Evolutionary conservation across 2,329 filamentous ascomycete species (phyloP).

Genomic region (Penicillium sp.): DNA sequence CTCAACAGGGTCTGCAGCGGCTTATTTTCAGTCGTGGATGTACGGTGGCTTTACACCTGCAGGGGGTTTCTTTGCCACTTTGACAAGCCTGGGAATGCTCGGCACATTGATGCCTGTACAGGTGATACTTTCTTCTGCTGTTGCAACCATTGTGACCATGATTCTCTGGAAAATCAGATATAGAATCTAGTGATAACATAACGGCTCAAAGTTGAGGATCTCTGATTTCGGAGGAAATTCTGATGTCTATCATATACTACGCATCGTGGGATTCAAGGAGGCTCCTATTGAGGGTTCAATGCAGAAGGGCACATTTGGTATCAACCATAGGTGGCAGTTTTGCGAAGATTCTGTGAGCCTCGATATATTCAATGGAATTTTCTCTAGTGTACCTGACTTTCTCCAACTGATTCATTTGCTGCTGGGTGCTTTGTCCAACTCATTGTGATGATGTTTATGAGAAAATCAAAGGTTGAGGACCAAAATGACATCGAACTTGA

Average conservation of each 20-base stretch:
- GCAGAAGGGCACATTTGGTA: too few species aligned
- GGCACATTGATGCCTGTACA: not conserved
- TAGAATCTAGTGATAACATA: not conserved
- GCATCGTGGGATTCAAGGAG: too few species aligned
- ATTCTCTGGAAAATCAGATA: not conserved
- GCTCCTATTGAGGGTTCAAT: too few species aligned
- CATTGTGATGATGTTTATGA: too few species aligned
- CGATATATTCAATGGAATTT: too few species aligned
- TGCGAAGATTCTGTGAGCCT: too few species aligned
- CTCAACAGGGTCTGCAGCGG: not conserved
- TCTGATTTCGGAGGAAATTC: not conserved
- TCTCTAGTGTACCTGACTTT: too few species aligned
- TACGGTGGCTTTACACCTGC: constrained; percentile 1
- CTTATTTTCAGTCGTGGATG: not conserved
- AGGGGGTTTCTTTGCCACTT: not conserved
- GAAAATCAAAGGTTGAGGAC: too few species aligned
- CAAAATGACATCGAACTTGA: too few species aligned
- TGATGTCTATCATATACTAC: not conserved
- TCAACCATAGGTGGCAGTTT: too few species aligned
- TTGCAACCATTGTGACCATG: not conserved
- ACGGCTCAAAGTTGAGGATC: not conserved
- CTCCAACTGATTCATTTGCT: too few species aligned
- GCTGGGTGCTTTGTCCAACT: too few species aligned
- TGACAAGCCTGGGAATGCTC: not conserved
- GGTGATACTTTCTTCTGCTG: not conserved